Percentiles rank a stretch among this genome's conserved stretches.
Conservation (phyloP, 139 green algal species). For the Chlorella sp. region DNA sequence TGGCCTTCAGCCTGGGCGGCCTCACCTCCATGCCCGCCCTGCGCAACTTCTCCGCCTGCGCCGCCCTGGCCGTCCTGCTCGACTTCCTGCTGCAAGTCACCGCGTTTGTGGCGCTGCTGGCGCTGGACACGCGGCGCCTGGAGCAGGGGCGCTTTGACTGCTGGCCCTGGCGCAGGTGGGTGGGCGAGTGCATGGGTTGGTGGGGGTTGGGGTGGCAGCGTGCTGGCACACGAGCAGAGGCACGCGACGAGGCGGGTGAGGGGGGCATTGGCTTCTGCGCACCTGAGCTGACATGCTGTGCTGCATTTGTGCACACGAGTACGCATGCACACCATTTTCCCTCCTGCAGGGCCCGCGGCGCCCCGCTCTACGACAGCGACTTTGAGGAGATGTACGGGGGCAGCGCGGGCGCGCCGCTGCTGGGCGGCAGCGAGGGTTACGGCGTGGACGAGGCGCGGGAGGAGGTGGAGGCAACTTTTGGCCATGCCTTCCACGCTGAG, state of each 20-base stretch:
- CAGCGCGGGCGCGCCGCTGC: neutral
- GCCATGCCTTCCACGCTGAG: neutral
- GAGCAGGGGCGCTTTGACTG: slow-evolving; percentile 70
- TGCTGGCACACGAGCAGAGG: neutral
- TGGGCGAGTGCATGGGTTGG: neutral
- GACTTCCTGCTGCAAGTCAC: slow-evolving; percentile 90
- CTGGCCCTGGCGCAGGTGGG: slow-evolving; percentile 62
- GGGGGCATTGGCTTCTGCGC: no score
- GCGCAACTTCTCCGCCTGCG: slow-evolving; percentile 84
- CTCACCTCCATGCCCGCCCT: slow-evolving; percentile 89
- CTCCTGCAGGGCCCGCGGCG: neutral
- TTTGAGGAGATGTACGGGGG: slow-evolving; percentile 2
- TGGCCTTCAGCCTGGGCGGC: slow-evolving; percentile 81
- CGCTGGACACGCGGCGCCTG: slow-evolving; percentile 72
- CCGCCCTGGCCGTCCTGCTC: slow-evolving; percentile 81
- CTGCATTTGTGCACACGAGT: no score
- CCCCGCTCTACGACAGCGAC: slow-evolving; percentile 33
- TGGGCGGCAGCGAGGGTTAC: neutral
- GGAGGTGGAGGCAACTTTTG: slow-evolving; percentile 22
- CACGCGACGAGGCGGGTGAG: no score
- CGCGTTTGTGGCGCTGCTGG: slow-evolving; percentile 83
- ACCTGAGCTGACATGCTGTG: no score
- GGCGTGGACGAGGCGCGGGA: slow-evolving; percentile 1
- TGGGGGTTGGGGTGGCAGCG: neutral
- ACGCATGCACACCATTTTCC: no score